These are phyloP conservation scores for Condylostoma magnum DNA, from an alignment of 169 alveolate genomes.

Conservation along the genomic window DNA sequence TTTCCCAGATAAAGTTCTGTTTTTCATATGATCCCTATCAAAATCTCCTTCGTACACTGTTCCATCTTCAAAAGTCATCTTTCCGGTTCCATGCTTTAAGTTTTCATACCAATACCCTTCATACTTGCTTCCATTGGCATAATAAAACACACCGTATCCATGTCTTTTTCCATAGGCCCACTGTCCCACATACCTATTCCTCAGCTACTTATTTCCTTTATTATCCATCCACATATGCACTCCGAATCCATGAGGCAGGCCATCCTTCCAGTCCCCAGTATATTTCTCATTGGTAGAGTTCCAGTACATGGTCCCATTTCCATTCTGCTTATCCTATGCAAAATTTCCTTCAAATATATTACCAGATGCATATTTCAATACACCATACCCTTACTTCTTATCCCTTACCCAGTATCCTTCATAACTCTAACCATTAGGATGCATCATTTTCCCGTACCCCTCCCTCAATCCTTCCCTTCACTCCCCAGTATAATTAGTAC, in stretches of 20 bases:
- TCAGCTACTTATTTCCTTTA: conserved; percentile 75
- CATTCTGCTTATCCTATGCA: conserved; percentile 55
- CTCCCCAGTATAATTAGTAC: conserved; percentile 72
- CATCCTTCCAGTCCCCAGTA: conserved; percentile 84
- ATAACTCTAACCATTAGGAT: conserved; percentile 62
- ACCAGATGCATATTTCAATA: conserved; percentile 41
- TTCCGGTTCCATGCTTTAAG: conserved; percentile 81
- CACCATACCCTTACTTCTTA: conserved; percentile 54
- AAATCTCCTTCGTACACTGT: conserved; percentile 74
- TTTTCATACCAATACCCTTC: conserved; percentile 85
- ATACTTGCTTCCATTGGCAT: conserved; percentile 85
- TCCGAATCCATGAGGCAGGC: conserved; percentile 82
- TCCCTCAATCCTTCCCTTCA: conserved; percentile 81
- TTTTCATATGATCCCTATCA: conserved; percentile 78
- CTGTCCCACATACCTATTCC: conserved; percentile 87
- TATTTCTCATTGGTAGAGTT: conserved; percentile 74
- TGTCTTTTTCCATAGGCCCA: conserved; percentile 84
- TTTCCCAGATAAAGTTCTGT: conserved; percentile 36
- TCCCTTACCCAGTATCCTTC: conserved; percentile 73
- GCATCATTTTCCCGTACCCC: conserved; percentile 71
- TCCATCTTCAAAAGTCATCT: conserved; percentile 78
- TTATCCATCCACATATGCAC: conserved; percentile 81
- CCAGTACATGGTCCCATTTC: conserved; percentile 85
- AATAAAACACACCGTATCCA: conserved; percentile 85
- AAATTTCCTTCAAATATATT: conserved; percentile 69